phyloP scores from a whole-genome alignment of 768 basidiomycete species.

The Scleroderma bovista region DNA sequence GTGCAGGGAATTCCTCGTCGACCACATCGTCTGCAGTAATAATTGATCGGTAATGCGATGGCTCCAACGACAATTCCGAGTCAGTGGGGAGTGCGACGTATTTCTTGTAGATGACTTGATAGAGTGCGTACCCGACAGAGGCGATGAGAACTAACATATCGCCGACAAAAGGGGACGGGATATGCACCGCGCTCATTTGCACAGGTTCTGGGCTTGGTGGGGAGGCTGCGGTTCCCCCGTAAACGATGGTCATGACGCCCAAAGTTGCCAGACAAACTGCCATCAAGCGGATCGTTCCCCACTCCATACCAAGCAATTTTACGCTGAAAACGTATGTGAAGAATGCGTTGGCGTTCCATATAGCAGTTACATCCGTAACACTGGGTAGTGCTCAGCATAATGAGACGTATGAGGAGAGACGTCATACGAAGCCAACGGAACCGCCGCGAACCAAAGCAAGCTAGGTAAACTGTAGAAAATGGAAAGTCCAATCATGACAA shows the following conservation, averaged over 20 bases:
- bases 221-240: slow-evolving; percentile 53
- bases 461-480: slow-evolving; percentile 56
- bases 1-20: slow-evolving; percentile 15
- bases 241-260: slow-evolving; percentile 78
- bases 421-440: slow-evolving; percentile 66
- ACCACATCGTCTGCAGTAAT: slow-evolving; percentile 30
- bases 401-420: neutral
- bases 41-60: slow-evolving; percentile 40
- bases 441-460: slow-evolving; percentile 71
- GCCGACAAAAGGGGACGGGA: slow-evolving; percentile 61
- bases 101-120: slow-evolving; percentile 83
- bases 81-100: slow-evolving; percentile 68
- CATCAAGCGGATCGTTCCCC: slow-evolving; percentile 58
- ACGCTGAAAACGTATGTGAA: slow-evolving; percentile 88
- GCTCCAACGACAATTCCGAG: slow-evolving; percentile 42
- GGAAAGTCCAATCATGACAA: slow-evolving; percentile 18
- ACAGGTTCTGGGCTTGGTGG: slow-evolving; percentile 14
- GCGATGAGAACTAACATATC: slow-evolving; percentile 68
- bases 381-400: slow-evolving; percentile 33
- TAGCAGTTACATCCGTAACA: slow-evolving; percentile 78
- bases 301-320: slow-evolving; percentile 54
- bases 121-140: slow-evolving; percentile 67
- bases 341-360: slow-evolving; percentile 89
- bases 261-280: slow-evolving; percentile 77
- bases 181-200: neutral